phyloP scores from a whole-genome alignment of 106 monocot genomes.

The Dendrobium nobile region DNA sequence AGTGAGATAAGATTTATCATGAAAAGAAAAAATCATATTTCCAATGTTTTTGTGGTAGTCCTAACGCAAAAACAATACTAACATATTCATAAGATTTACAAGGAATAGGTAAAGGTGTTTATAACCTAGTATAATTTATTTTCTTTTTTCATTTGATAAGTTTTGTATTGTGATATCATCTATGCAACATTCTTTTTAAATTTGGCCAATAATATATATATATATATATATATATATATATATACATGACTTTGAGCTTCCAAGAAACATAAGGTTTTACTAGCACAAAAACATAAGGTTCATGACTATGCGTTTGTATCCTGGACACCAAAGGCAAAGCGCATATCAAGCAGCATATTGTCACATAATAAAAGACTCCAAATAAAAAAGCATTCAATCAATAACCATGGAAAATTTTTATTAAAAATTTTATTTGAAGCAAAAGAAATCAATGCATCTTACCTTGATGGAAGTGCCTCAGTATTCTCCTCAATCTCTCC shows the following conservation, averaged over 20 bases:
- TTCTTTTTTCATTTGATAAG: too few species aligned
- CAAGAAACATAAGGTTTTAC: neutral
- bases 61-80: too few species aligned
- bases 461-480: conserved; percentile 50
- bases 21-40: too few species aligned
- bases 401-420: neutral
- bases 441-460: neutral
- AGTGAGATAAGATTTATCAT: too few species aligned
- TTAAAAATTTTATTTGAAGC: neutral
- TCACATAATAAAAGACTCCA: neutral
- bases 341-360: neutral
- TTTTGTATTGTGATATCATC: too few species aligned
- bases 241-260: neutral
- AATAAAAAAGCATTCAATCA: neutral
- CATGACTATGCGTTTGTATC: neutral
- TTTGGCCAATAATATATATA: neutral
- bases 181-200: too few species aligned
- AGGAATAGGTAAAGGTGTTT: too few species aligned
- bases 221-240: neutral
- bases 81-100: too few species aligned
- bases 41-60: too few species aligned
- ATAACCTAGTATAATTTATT: too few species aligned
- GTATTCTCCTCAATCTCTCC: conserved; percentile 30
- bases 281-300: neutral
- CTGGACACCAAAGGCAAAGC: neutral